Conservation (phyloP, 805 yeast genomes). For the Suhomyces vadensis region DNA sequence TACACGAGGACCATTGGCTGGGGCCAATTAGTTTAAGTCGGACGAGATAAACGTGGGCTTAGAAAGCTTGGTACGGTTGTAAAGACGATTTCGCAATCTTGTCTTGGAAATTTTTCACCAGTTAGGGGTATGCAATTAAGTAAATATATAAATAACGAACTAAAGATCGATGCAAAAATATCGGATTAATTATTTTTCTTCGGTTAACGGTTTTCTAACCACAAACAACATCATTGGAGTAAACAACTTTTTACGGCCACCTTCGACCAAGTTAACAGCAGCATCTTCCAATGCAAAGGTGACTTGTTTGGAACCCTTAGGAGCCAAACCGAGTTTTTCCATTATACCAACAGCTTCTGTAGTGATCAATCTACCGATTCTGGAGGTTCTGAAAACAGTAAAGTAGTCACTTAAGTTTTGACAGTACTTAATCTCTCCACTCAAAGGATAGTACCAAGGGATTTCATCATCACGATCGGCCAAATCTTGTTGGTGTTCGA, state of each 20-base stretch:
- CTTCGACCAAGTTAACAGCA: constrained; percentile 90
- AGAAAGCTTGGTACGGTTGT: no score
- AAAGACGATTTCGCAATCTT: no score
- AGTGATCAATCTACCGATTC: constrained; percentile 82
- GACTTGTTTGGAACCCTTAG: constrained; percentile 85
- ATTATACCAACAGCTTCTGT: constrained; percentile 75
- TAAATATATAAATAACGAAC: constrained; percentile 1
- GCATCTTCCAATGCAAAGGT: constrained; percentile 95
- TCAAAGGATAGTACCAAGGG: constrained; percentile 97
- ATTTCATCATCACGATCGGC: constrained; percentile 80
- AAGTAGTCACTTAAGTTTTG: constrained; percentile 75
- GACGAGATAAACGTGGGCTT: no score
- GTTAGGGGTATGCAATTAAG: constrained; percentile 3
- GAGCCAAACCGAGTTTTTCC: constrained; percentile 86
- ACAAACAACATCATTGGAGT: constrained; percentile 98
- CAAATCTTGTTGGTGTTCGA: constrained; percentile 73
- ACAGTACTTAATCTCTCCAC: constrained; percentile 89
- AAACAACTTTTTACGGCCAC: constrained; percentile 86
- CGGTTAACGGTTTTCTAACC: constrained; percentile 69
- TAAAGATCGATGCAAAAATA: not conserved
- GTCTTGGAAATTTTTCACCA: no score
- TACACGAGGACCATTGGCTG: no score
- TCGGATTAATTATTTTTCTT: constrained; percentile 7
- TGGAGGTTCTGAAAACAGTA: constrained; percentile 87
- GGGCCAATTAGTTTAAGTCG: no score